Base-by-base conservation (phyloP, 2,329 filamentous ascomycete genomes). In the Trichoderma polysporum region DNA sequence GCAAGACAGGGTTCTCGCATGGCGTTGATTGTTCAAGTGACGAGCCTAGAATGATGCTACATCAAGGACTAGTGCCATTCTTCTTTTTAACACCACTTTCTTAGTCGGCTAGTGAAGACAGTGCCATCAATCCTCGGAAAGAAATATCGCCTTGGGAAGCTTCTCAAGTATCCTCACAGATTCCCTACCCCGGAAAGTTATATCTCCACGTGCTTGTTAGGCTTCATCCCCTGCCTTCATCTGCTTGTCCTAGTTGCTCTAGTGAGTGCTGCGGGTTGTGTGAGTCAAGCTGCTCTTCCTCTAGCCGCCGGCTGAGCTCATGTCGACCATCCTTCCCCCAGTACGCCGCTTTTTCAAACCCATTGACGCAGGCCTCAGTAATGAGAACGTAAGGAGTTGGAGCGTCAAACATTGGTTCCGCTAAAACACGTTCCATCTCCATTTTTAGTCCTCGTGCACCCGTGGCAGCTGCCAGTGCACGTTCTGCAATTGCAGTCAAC, bases 381-480 rank as follows among this genome's bases (percentile, higher is more conserved):
- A 94, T 86, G 9, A 93, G 82, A 1, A 93, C 90, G 71, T 91
- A 92, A 25, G 90, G 87, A 70, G 90, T 89, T 4, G 92, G 92
- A 0, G 90, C 89, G 73, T 93, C 90, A 74, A 92, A 94, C 86
- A 94, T 94, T 35, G 91, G 88, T 76, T 94, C 91, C 3, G 88
- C 89, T 12, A 94, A 81, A 8, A 94, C 86, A 2, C 89, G 86
- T 77, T 94, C 92, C 84, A 94, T 89, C 74, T 93, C 91, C 76
- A 92, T 92, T 73, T 92, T 90, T 17, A 95, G 79, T 0, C 89
- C 92, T 41, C 92, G 84, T 1, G 92, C 92, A 3, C 95, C 95
- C 0, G 94, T 97, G 66, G 83, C 83, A 22, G 85, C 81, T 69
- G 80, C 79, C 45, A 82, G 79, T 31, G 90, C 90, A 47, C 85